phyloP scores from a whole-genome alignment of 2,329 filamentous ascomycete species.

The Aciculosporium take region DNA sequence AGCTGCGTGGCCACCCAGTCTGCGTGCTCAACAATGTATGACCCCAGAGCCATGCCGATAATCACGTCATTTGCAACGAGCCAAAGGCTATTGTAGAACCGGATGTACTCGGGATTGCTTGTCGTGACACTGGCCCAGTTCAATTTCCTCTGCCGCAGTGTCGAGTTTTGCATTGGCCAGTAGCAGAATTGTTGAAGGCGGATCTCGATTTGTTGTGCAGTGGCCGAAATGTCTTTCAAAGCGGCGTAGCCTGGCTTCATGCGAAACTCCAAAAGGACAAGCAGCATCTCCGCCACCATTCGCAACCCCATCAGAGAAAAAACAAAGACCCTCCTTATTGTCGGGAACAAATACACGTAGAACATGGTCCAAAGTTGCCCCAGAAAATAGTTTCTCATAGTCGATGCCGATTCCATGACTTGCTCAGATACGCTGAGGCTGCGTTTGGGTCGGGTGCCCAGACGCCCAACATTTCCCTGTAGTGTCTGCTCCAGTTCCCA shows the following conservation, averaged over 20 bases:
- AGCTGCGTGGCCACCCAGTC: constrained; percentile 70
- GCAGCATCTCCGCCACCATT: constrained; percentile 61
- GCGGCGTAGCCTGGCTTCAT: constrained; percentile 64
- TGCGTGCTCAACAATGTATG: constrained; percentile 93
- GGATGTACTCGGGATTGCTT: constrained; percentile 93
- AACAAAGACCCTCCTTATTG: constrained; percentile 61
- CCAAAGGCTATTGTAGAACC: constrained; percentile 98
- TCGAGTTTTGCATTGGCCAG: constrained; percentile 94
- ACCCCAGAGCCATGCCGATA: constrained; percentile 89
- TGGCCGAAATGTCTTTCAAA: constrained; percentile 89
- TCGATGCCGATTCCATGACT: constrained; percentile 84
- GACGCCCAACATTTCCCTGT: constrained; percentile 76
- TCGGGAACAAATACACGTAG: constrained; percentile 62
- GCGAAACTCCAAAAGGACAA: constrained; percentile 75
- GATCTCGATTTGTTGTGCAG: constrained; percentile 94
- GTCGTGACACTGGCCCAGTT: constrained; percentile 94
- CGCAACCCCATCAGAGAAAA: constrained; percentile 66
- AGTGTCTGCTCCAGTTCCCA: constrained; percentile 76
- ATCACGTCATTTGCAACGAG: constrained; percentile 97
- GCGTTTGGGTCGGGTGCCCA: constrained; percentile 68
- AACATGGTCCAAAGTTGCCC: constrained; percentile 56
- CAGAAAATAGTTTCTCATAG: constrained; percentile 62
- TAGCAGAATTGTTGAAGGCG: constrained; percentile 96
- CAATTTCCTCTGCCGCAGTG: constrained; percentile 71
- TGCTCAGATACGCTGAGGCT: constrained; percentile 86